Evolutionary conservation across 1,139 yeast species (phyloP), one percentile per base, ranked within the genome.

Genomic region (Suhomyces bokatorum): DNA sequence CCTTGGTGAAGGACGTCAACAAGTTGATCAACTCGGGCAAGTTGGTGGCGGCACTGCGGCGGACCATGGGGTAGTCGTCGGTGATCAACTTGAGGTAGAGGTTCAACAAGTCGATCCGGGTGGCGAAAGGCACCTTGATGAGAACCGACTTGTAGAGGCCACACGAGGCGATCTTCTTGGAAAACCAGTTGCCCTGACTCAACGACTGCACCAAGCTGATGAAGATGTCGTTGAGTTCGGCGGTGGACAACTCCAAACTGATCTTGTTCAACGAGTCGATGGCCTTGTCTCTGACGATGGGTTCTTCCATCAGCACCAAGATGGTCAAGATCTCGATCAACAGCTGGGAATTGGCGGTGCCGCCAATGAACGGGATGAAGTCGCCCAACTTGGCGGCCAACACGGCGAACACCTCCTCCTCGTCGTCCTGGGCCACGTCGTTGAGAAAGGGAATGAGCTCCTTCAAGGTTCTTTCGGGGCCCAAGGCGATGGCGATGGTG

Each of bases 31-130:
- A 70, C 37, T 67, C 71, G 1, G 98, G 96, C 54, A 93, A 77
- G 62, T 86, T 81, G 35, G 83, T 80, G 9, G 97, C 98, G 14
- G 97, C 96, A 14, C 96, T 86, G 62, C 98, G 83, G 66, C 97
- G 83, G 31, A 93, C 99, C 97, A 95, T 91, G 47, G 99, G 99
- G 20, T 96, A 89, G 50, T 95, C 99, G 66, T 95, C 99, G 51
- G 80, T 79, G 41, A 88, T 80, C 54, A 93, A 73, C 55, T 83
- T 85, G 50, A 81, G 73, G 64, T 85, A 91, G 45, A 85, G 66
- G 37, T 77, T 75, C 51, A 90, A 75, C 50, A 93, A 73, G 40
- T 83, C 84, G 42, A 75, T 75, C 64, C 93, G 74, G 10, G 70
- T 66, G 22, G 70, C 71, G 33, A 80, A 73, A 49, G 77, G 67